A percentile compares a stretch with the other conserved stretches of the same genome.
Evolutionary conservation across 345 rosid species (phyloP).

Genomic region (Toxicodendron radicans): DNA sequence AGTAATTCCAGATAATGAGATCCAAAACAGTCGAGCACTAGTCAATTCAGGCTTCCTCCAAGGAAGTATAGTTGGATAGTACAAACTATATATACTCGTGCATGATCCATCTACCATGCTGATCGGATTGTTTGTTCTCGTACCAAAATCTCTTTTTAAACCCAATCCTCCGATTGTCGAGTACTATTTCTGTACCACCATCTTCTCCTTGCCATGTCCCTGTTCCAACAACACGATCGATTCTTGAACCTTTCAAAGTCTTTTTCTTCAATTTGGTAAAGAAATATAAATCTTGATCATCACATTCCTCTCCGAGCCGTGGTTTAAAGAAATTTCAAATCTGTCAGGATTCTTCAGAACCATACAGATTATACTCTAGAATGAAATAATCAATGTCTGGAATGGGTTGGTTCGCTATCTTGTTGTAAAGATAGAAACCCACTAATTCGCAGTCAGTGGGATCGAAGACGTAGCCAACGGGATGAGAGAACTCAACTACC

Average conservation of each 20-base stretch:
- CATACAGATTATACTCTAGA: background rate
- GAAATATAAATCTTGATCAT: background rate
- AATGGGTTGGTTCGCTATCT: background rate
- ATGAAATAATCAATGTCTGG: background rate
- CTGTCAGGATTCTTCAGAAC: background rate
- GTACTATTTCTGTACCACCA: background rate
- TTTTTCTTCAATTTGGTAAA: background rate
- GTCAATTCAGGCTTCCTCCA: no score
- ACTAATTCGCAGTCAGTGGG: background rate
- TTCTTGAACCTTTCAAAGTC: background rate
- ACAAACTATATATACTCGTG: background rate
- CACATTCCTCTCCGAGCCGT: background rate
- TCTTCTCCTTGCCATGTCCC: background rate
- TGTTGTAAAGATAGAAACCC: background rate
- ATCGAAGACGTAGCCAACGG: background rate
- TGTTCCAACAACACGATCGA: background rate
- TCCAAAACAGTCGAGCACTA: no score
- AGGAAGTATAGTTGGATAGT: no score
- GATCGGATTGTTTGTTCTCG: background rate
- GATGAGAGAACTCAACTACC: background rate
- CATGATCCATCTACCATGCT: slow-evolving; percentile 2
- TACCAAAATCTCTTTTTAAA: background rate
- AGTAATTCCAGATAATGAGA: no score
- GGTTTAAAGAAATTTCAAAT: background rate
- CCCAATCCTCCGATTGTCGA: background rate